Conservation (phyloP, 805 yeast species). For the Saccharomycopsis selenospora region DNA sequence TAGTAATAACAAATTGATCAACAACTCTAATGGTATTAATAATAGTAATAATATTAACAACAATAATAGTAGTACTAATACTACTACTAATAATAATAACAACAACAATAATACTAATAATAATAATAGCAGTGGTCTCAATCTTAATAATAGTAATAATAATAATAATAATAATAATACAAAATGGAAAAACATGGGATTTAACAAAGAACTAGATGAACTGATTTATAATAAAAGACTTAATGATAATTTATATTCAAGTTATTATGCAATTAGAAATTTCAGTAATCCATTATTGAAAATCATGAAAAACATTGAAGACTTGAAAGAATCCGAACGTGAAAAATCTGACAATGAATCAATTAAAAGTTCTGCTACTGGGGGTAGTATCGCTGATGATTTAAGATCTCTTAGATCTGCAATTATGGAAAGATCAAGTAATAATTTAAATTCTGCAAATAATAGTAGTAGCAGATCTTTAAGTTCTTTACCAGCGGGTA, state of each 20-base stretch:
- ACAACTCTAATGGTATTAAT: no score
- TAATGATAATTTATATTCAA: slow-evolving; percentile 19
- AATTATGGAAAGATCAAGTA: neutral
- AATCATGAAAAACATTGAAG: slow-evolving; percentile 10
- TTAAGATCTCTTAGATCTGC: neutral
- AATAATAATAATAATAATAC: no score
- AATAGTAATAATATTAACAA: no score
- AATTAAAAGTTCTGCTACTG: neutral
- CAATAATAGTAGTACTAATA: no score
- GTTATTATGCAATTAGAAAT: slow-evolving; percentile 15
- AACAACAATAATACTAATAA: no score
- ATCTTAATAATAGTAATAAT: no score
- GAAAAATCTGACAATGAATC: neutral
- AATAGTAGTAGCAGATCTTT: neutral
- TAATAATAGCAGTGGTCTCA: no score
- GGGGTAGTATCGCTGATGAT: neutral
- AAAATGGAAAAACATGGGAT: no score
- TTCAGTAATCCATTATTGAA: slow-evolving; percentile 18
- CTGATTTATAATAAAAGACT: slow-evolving; percentile 13
- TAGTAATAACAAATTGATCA: no score
- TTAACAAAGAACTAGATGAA: no score
- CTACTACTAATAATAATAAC: no score
- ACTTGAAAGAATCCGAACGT: neutral
- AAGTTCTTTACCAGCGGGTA: neutral
- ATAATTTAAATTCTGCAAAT: neutral